Evolutionary conservation across 2,329 filamentous ascomycete genomes (phyloP).

Genomic region (Paraphoma chrysanthemicola): DNA sequence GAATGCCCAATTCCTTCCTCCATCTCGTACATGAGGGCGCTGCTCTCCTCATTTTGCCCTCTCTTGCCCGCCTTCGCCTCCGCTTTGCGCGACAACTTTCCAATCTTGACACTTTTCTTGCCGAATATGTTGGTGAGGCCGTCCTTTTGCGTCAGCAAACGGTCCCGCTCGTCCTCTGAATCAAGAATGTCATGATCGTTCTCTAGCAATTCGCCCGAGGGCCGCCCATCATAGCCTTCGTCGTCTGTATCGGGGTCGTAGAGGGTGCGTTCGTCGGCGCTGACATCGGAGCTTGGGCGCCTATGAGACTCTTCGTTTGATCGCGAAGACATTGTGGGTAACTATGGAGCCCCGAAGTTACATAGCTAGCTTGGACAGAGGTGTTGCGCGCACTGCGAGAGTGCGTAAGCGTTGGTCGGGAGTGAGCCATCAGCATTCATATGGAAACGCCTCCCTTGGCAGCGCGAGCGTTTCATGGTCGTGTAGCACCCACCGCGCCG

Average conservation of each 20-base stretch:
- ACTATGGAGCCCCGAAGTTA: conserved; percentile 7
- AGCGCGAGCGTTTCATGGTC: conserved; percentile 7
- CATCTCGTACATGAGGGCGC: conserved; percentile 86
- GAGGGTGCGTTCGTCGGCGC: conserved; percentile 39
- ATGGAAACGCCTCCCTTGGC: conserved; percentile 5
- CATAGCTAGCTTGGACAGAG: conserved; percentile 12
- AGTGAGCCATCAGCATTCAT: conserved; percentile 17
- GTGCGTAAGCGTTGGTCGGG: conserved; percentile 5
- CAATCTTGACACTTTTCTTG: conserved; percentile 36
- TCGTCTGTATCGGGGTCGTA: conserved; percentile 40
- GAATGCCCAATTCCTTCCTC: conserved; percentile 78
- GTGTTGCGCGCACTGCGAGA: conserved; percentile 10
- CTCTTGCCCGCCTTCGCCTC: conserved; percentile 50
- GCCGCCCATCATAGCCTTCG: conserved; percentile 41
- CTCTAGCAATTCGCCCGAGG: conserved; percentile 44
- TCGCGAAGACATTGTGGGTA: conserved; percentile 29
- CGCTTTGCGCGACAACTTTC: conserved; percentile 31
- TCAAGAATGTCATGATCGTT: conserved; percentile 51
- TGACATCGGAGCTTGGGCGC: conserved; percentile 27
- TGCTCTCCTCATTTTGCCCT: conserved; percentile 67
- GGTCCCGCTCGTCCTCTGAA: conserved; percentile 56
- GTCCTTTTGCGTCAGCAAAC: conserved; percentile 45
- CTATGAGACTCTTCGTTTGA: conserved; percentile 20
- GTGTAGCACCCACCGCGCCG: neutral
- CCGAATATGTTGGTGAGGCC: conserved; percentile 33